A percentile compares a stretch with the other conserved stretches of the same genome.
These are phyloP conservation scores for Phytophthora ramorum DNA, from an alignment of 352 stramenopile species.

Conservation along the genomic window DNA sequence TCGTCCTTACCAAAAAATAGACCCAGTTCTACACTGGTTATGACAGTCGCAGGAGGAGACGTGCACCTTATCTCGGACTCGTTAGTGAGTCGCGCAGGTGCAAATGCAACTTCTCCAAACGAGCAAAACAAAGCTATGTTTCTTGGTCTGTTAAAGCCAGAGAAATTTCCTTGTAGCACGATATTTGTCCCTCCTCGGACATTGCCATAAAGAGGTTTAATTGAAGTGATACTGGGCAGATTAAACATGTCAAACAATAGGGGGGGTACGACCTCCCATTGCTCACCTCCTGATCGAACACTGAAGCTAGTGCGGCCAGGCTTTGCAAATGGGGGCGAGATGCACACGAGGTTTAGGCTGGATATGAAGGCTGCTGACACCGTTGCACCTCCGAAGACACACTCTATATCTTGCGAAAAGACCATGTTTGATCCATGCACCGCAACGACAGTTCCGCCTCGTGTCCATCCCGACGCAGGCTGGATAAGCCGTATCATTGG, in stretches of 20 bases:
- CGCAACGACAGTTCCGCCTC: slow-evolving; percentile 36
- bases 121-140: slow-evolving; percentile 34
- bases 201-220: slow-evolving; percentile 34
- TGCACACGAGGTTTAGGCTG: slow-evolving; percentile 30
- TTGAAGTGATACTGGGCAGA: slow-evolving; percentile 12
- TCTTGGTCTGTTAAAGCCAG: not conserved
- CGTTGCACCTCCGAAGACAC: slow-evolving; percentile 40
- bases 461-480: slow-evolving; percentile 44
- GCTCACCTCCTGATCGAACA: slow-evolving; percentile 16
- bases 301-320: slow-evolving; percentile 16
- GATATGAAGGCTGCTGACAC: slow-evolving; percentile 40
- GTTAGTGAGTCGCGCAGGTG: slow-evolving; percentile 11
- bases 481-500: slow-evolving; percentile 33
- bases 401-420: slow-evolving; percentile 31
- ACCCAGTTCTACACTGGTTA: slow-evolving; percentile 23
- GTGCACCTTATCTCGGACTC: slow-evolving; percentile 28
- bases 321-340: slow-evolving; percentile 26
- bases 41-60: slow-evolving; percentile 21
- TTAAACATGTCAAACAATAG: slow-evolving; percentile 38
- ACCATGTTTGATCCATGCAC: slow-evolving; percentile 38
- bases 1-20: slow-evolving; percentile 39
- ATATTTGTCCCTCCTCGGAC: slow-evolving; percentile 42
- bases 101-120: slow-evolving; percentile 32
- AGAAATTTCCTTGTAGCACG: slow-evolving; percentile 40
- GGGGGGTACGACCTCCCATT: slow-evolving; percentile 15